Percentiles rank a stretch among this genome's conserved stretches.
phyloP scores from a whole-genome alignment of 2,329 filamentous ascomycete species.

The Colletotrichum salicis region DNA sequence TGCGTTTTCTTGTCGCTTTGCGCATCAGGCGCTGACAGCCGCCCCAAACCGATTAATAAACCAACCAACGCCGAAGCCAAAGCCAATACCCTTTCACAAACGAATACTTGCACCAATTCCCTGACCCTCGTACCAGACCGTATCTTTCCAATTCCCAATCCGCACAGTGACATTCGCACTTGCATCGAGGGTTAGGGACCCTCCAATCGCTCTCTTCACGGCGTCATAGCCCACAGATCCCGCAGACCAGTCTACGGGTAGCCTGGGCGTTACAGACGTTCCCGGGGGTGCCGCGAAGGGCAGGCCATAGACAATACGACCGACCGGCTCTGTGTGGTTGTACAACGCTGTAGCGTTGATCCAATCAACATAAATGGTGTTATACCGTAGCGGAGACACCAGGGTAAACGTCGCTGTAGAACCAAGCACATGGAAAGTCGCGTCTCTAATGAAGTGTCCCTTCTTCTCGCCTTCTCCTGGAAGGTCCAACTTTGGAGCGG shows the following conservation, averaged over 20 bases:
- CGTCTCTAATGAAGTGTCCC: conserved; percentile 82
- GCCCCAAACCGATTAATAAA: conserved; percentile 5
- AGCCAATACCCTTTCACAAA: conserved; percentile 49
- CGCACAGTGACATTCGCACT: conserved; percentile 79
- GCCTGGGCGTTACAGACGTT: conserved; percentile 73
- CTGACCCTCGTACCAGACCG: conserved; percentile 74
- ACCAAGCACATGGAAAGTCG: conserved; percentile 86
- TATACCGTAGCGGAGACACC: conserved; percentile 78
- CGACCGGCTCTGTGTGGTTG: conserved; percentile 81
- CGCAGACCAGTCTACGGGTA: conserved; percentile 85
- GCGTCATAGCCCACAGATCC: conserved; percentile 85
- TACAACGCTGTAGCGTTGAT: conserved; percentile 89
- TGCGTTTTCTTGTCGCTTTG: neutral
- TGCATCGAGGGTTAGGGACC: conserved; percentile 81
- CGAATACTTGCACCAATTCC: conserved; percentile 76
- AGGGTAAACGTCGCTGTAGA: conserved; percentile 88
- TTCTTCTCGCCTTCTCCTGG: conserved; percentile 61
- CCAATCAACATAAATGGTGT: conserved; percentile 79
- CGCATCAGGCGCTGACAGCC: neutral
- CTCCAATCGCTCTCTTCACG: conserved; percentile 82
- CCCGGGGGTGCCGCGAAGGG: conserved; percentile 84
- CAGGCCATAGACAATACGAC: conserved; percentile 78
- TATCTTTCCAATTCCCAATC: conserved; percentile 79
- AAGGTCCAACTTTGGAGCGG: conserved; percentile 73
- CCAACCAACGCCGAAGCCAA: conserved; percentile 15